Conservation (phyloP, 2,329 filamentous ascomycete species). For the Thyridium curvatum region DNA sequence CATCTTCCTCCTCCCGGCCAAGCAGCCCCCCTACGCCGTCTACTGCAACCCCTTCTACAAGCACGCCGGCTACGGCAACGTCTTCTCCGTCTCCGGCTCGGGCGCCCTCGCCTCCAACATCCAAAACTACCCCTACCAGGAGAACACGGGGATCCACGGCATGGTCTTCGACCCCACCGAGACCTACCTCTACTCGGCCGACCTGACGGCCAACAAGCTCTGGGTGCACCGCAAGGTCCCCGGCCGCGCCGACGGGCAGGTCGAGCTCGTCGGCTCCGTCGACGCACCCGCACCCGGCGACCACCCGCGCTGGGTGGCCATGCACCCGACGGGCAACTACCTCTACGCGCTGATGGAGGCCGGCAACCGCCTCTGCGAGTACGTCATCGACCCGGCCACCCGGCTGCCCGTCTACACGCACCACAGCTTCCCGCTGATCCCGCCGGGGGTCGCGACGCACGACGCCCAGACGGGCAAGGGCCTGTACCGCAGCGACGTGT, state of each 20-base stretch:
- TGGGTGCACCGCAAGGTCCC: constrained; percentile 71
- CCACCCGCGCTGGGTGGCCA: constrained; percentile 83
- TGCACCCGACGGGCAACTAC: constrained; percentile 71
- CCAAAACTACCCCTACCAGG: constrained; percentile 68
- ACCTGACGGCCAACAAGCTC: constrained; percentile 71
- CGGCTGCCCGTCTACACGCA: constrained; percentile 75
- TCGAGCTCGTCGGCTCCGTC: constrained; percentile 66
- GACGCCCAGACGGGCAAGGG: constrained; percentile 33
- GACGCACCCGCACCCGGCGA: constrained; percentile 65
- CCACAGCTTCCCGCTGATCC: constrained; percentile 71
- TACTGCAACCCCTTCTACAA: constrained; percentile 92
- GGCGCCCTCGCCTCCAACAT: constrained; percentile 58
- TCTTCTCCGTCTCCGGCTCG: constrained; percentile 55
- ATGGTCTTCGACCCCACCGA: constrained; percentile 71
- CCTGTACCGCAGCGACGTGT: constrained; percentile 84
- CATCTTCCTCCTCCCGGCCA: constrained; percentile 79
- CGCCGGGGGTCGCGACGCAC: constrained; percentile 54
- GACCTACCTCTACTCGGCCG: constrained; percentile 72
- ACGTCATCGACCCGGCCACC: constrained; percentile 68
- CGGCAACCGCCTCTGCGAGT: constrained; percentile 78
- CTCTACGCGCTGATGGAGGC: constrained; percentile 86
- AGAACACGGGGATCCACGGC: constrained; percentile 68
- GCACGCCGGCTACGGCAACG: constrained; percentile 73
- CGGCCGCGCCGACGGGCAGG: constrained; percentile 39
- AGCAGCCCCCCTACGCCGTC: constrained; percentile 71